Base-by-base conservation (phyloP, 1,284 basidiomycete species). In the Phenoliferia sp. region DNA sequence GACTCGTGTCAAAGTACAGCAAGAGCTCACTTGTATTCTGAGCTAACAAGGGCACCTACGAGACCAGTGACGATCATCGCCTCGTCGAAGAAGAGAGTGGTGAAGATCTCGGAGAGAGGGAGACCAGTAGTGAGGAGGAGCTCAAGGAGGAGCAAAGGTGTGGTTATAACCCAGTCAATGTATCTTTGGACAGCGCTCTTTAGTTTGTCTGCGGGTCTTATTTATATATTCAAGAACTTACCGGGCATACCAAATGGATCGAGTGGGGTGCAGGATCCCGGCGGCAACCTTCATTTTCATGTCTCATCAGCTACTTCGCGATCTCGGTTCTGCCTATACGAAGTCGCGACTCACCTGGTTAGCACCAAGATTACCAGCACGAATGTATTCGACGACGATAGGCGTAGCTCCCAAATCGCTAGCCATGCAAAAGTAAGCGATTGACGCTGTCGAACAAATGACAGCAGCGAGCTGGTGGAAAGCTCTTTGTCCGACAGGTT, bases 371-470 rank as follows among this genome's bases (percentile, higher is more conserved):
- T 68, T 70, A 32, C 60, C 68, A 22, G 66, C 63, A 29, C 82
- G 77, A 52, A 74, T 70, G 75, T 84, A 86, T 75, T 85, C 83
- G 64, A 83, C 81, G 4, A 62, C 65, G 68, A 85, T 77, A 59
- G 83, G 80, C 3, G 85, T 82, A 61, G 78, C 80, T 35, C 86
- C 86, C 63, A 87, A 80, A 76, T 87, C 81, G 15, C 84, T 84
- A 0, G 86, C 86, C 83, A 86, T 84, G 32, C 81, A 79, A 77
- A 85, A 86, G 79, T 81, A 80, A 31, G 81, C 77, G 56, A 77
- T 68, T 52, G 74, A 77, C 32, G 78, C 78, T n/a, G 78, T 79
- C 48, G 70, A 68, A 32, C 59, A 60, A 35, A 69, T 62, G 3
- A 64, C 67, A 19, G 61, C 61, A 17, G 60, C 62, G 39, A 85